These are phyloP conservation scores for Blastocystis sp. DNA, from an alignment of 352 stramenopile species.

Conservation along the genomic window DNA sequence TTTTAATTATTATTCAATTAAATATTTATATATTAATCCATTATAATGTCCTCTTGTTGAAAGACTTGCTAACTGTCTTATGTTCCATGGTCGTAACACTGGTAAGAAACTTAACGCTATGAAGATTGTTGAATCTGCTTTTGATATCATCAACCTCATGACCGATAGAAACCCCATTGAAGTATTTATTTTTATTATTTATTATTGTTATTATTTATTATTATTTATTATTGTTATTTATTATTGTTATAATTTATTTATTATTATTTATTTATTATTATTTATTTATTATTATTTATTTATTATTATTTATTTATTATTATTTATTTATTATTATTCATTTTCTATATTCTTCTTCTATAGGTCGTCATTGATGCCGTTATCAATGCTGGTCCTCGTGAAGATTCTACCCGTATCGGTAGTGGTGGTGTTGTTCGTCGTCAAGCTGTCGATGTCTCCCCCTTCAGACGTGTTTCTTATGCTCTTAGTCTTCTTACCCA, in stretches of 20 bases:
- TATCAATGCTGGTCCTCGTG: constrained; percentile 78
- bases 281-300: neutral
- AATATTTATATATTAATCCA: neutral
- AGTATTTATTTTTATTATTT: too few relatives aligned
- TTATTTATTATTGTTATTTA: too few relatives aligned
- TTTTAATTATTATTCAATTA: constrained; percentile 1
- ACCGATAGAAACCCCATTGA: constrained; percentile 98
- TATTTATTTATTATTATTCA: too few relatives aligned
- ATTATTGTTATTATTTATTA: too few relatives aligned
- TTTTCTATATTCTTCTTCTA: neutral
- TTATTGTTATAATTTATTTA: too few relatives aligned
- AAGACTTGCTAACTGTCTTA: constrained; percentile 80
- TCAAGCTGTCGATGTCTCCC: constrained; percentile 96
- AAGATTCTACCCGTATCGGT: constrained; percentile 96
- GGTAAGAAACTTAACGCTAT: constrained; percentile 98
- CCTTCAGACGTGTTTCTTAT: constrained; percentile 95
- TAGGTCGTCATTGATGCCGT: constrained; percentile 58
- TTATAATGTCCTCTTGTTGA: constrained; percentile 97
- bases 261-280: constrained; percentile 43
- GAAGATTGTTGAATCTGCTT: constrained; percentile 89
- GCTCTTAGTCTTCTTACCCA: constrained; percentile 92
- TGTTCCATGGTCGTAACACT: constrained; percentile 92
- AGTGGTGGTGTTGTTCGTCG: constrained; percentile 92
- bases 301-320: neutral
- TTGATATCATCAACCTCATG: constrained; percentile 97